Percentiles rank a stretch among this genome's conserved stretches.
Evolutionary conservation across 208 protist species (phyloP).

Genomic region (Vickermania ingenoplastis): DNA sequence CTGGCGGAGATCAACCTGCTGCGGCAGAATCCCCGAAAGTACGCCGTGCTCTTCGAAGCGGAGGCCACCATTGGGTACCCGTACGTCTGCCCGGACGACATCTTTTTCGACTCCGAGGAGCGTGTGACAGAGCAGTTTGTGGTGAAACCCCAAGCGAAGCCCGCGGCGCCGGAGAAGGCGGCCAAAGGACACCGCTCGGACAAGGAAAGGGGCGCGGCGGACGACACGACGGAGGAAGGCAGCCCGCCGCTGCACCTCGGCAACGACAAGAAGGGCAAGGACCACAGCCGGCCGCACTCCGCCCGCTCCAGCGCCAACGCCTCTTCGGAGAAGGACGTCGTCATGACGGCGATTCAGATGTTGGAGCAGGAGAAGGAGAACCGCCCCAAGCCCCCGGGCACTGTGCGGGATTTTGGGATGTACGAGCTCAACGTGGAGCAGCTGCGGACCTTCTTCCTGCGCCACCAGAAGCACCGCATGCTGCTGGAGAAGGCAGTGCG

Average conservation of each 20-base stretch:
- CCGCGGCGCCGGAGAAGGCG: not conserved
- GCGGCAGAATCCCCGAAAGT: slow-evolving; percentile 42
- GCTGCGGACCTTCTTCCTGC: slow-evolving; percentile 52
- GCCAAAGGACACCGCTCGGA: not conserved
- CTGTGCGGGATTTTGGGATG: slow-evolving; percentile 10
- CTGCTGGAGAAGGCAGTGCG: slow-evolving; percentile 31
- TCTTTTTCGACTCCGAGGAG: slow-evolving; percentile 22
- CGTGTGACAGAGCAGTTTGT: slow-evolving; percentile 10
- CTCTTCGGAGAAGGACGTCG: not conserved
- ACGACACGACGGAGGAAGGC: slow-evolving; percentile 1
- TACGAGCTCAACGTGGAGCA: slow-evolving; percentile 48
- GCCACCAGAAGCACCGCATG: slow-evolving; percentile 43
- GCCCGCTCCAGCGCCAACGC: not conserved
- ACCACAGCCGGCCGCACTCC: not conserved
- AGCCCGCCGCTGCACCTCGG: not conserved
- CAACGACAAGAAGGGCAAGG: slow-evolving; percentile 1
- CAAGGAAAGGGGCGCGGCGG: slow-evolving; percentile 17
- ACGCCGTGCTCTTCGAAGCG: slow-evolving; percentile 40
- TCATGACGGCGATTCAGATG: not conserved
- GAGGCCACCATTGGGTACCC: slow-evolving; percentile 58
- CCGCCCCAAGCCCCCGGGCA: slow-evolving; percentile 1
- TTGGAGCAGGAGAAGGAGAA: not conserved
- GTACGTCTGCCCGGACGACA: slow-evolving; percentile 43
- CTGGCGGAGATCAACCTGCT: slow-evolving; percentile 63
- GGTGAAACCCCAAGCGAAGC: not conserved